Percentiles rank a stretch among this genome's conserved stretches.
Evolutionary conservation across 1,284 basidiomycete genomes (phyloP).

Genomic region (Moesziomyces antarcticus): DNA sequence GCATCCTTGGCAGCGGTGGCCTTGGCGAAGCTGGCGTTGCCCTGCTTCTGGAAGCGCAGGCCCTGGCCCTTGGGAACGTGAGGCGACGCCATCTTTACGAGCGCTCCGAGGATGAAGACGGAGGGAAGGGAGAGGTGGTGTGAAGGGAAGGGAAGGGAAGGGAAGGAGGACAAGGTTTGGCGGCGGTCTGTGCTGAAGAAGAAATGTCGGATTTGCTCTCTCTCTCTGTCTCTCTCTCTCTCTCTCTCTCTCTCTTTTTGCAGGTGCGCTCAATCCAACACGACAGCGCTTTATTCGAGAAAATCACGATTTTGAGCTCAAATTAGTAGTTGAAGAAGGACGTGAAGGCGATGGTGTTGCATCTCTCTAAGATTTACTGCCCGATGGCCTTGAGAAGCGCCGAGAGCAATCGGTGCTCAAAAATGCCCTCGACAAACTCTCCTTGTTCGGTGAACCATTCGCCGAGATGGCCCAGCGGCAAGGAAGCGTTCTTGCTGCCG

Average conservation of each 20-base stretch:
- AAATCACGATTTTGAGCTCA: too few species aligned
- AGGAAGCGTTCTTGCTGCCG: conserved; percentile 32
- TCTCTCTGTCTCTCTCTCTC: too few species aligned
- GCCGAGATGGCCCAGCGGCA: conserved; percentile 59
- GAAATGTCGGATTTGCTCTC: too few species aligned
- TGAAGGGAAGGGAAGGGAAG: neutral
- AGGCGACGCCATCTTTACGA: conserved; percentile 21
- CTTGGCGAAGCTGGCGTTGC: conserved; percentile 28
- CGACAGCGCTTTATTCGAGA: too few species aligned
- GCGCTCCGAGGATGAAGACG: neutral
- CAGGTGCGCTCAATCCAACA: too few species aligned
- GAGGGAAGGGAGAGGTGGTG: neutral
- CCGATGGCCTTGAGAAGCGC: conserved; percentile 54
- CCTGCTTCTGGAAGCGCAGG: conserved; percentile 41
- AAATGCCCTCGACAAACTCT: conserved; percentile 59
- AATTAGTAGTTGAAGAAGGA: too few species aligned
- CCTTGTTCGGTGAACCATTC: conserved; percentile 67
- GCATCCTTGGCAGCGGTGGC: conserved; percentile 35
- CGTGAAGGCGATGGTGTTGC: too few species aligned
- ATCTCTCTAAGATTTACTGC: conserved; percentile 11
- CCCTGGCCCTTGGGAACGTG: conserved; percentile 30
- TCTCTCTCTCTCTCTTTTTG: too few species aligned
- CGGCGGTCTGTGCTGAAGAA: too few species aligned
- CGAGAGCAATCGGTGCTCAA: conserved; percentile 53
- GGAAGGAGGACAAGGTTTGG: neutral